Conservation (phyloP, 2,329 filamentous ascomycete species). For the Colletotrichum orbiculare region DNA sequence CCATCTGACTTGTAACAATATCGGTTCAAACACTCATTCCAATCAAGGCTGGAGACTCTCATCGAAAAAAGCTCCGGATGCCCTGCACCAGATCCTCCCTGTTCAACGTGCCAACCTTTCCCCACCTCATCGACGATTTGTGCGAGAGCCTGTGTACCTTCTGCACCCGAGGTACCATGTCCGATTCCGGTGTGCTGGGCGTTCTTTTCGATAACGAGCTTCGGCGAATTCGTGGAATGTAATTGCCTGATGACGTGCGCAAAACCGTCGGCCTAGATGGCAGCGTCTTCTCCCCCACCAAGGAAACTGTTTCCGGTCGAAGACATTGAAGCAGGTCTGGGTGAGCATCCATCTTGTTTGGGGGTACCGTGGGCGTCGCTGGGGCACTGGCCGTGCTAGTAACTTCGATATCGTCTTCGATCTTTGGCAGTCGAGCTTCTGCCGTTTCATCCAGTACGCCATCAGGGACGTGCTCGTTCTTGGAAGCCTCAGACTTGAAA, state of each 20-base stretch:
- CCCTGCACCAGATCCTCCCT: conserved; percentile 52
- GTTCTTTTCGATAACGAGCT: conserved; percentile 37
- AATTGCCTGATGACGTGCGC: conserved; percentile 40
- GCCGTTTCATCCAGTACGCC: conserved; percentile 30
- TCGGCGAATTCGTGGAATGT: conserved; percentile 38
- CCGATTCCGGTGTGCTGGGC: conserved; percentile 42
- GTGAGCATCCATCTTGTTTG: conserved; percentile 17
- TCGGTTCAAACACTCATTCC: not conserved
- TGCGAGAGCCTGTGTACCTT: conserved; percentile 31
- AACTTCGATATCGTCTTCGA: conserved; percentile 41
- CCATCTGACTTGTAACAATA: not conserved
- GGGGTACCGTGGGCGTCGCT: conserved; percentile 20
- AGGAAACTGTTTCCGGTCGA: not conserved
- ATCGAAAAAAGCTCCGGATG: conserved; percentile 59
- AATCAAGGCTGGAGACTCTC: conserved; percentile 19
- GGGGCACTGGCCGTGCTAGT: conserved; percentile 36
- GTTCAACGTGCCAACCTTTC: conserved; percentile 49
- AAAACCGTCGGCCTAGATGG: conserved; percentile 29
- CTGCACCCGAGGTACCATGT: conserved; percentile 37
- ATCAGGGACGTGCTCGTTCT: conserved; percentile 19
- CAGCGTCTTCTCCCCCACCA: not conserved
- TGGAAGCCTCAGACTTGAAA: conserved; percentile 12
- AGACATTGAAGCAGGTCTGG: conserved; percentile 21
- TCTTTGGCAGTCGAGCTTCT: conserved; percentile 39
- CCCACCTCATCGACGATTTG: conserved; percentile 50